Percentiles rank a stretch among this genome's conserved stretches.
Evolutionary conservation across 2,329 filamentous ascomycete genomes (phyloP).

Genomic region (Alternaria ethzedia): DNA sequence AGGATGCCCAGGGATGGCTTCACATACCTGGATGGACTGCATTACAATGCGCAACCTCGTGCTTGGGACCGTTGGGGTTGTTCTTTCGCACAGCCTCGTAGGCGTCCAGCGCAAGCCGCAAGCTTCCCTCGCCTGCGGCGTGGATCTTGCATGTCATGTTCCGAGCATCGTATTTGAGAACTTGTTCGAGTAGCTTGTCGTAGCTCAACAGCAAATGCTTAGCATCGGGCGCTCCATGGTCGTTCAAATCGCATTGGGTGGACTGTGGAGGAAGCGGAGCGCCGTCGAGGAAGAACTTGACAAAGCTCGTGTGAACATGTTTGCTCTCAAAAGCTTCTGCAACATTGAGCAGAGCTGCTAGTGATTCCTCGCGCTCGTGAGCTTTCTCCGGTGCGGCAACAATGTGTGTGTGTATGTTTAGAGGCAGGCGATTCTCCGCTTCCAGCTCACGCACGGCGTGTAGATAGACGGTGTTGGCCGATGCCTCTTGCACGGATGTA

Average conservation of each 20-base stretch:
- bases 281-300: conserved; percentile 42
- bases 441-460: conserved; percentile 37
- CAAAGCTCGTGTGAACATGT: conserved; percentile 41
- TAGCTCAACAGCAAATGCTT: conserved; percentile 22
- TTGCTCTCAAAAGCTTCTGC: conserved; percentile 17
- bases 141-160: conserved; percentile 47
- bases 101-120: conserved; percentile 39
- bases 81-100: conserved; percentile 32
- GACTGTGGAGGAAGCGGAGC: conserved; percentile 40
- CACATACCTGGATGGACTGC: conserved; percentile 24
- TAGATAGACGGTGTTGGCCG: conserved; percentile 34
- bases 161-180: conserved; percentile 37
- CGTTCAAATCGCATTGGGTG: conserved; percentile 35
- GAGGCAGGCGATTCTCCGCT: conserved; percentile 22
- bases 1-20: not conserved
- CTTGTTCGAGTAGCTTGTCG: conserved; percentile 26
- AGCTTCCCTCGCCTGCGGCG: conserved; percentile 39
- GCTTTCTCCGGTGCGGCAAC: conserved; percentile 15
- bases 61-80: conserved; percentile 35
- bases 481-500: conserved; percentile 44
- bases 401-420: conserved; percentile 29
- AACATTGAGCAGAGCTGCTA: conserved; percentile 25
- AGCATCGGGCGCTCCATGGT: conserved; percentile 29
- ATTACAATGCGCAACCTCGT: conserved; percentile 43
- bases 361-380: conserved; percentile 14